Evolutionary conservation across 306 rosid species (phyloP).

Genomic region (Castanea sativa): DNA sequence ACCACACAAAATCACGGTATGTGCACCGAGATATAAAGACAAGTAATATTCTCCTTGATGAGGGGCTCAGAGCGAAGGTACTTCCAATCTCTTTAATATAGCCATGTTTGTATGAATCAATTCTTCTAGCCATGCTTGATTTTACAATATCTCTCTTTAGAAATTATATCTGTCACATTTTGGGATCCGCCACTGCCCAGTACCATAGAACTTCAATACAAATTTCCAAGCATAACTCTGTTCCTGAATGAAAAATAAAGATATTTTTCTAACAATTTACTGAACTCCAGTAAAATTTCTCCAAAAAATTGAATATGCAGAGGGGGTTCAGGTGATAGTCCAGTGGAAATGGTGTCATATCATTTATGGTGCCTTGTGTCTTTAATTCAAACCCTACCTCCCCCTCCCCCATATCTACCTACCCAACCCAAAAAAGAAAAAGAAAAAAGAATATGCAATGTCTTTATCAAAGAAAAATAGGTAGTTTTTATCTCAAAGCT

Average conservation of each 20-base stretch:
- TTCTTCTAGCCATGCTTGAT: not conserved
- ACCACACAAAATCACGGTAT: conserved; percentile 70
- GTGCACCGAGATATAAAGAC: conserved; percentile 90
- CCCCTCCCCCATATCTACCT: too few species aligned
- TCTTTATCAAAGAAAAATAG: not conserved
- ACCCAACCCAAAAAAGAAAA: not conserved
- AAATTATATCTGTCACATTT: too few species aligned
- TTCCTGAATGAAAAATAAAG: not conserved
- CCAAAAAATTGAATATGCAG: too few species aligned
- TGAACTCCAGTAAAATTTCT: not conserved
- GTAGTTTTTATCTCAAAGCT: not conserved
- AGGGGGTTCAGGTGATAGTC: too few species aligned
- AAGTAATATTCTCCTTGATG: conserved; percentile 75
- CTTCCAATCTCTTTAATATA: not conserved
- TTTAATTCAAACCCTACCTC: too few species aligned
- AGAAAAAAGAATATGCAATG: not conserved
- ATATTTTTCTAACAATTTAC: not conserved
- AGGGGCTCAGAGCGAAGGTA: conserved; percentile 77
- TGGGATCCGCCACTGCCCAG: not conserved
- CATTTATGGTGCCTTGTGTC: too few species aligned
- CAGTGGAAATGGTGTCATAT: too few species aligned
- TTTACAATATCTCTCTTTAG: too few species aligned
- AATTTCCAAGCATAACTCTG: not conserved
- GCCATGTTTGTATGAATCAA: not conserved
- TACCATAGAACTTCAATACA: not conserved